phyloP scores from a whole-genome alignment of 2,329 filamentous ascomycete species.

The Apiospora rasikravindrae region DNA sequence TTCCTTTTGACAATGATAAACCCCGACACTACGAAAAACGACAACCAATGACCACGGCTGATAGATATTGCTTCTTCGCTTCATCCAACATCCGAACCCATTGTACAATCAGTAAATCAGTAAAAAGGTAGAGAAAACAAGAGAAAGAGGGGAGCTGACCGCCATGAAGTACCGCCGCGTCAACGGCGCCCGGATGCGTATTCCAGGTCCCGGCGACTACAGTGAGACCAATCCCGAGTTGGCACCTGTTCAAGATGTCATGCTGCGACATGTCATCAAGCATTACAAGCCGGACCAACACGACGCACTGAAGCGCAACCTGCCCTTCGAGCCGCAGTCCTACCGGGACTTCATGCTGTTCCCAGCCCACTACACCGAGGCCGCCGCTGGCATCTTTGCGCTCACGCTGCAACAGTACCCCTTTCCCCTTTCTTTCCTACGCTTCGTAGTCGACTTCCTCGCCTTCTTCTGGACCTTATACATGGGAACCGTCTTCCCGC shows the following conservation, averaged over 20 bases:
- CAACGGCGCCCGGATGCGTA: conserved; percentile 23
- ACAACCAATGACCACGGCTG: neutral
- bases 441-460: neutral
- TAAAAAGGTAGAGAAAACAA: neutral
- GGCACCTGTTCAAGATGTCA: neutral
- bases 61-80: neutral
- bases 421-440: neutral
- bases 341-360: conserved; percentile 39
- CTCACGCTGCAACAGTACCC: conserved; percentile 28
- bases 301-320: conserved; percentile 29
- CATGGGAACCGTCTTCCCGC: conserved; percentile 29
- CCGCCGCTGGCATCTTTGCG: conserved; percentile 30
- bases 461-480: conserved; percentile 24
- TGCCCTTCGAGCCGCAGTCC: conserved; percentile 35
- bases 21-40: neutral
- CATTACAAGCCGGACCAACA: conserved; percentile 30
- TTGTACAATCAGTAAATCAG: neutral
- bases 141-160: neutral
- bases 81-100: neutral
- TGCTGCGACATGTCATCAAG: conserved; percentile 26
- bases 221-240: neutral
- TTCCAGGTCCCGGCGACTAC: neutral
- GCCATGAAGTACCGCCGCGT: conserved; percentile 33
- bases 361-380: conserved; percentile 33
- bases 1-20: neutral